phyloP scores from a whole-genome alignment of 169 alveolate species.

The Theileria annulata region DNA sequence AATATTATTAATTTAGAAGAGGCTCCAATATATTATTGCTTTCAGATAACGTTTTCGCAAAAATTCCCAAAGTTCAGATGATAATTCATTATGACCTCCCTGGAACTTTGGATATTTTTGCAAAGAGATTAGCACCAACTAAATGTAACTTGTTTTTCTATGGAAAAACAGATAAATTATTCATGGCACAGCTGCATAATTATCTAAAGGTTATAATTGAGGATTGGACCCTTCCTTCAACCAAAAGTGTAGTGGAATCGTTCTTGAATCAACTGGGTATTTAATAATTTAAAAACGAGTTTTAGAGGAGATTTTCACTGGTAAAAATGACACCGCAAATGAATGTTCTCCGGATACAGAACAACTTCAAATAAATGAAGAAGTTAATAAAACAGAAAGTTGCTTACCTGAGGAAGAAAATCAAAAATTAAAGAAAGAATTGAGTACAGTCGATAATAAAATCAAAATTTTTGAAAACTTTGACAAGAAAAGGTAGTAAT shows the following conservation, averaged over 20 bases:
- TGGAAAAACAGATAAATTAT: slow-evolving; percentile 19
- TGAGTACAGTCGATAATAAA: neutral
- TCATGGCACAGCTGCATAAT: slow-evolving; percentile 57
- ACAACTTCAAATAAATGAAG: neutral
- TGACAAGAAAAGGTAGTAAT: slow-evolving; percentile 1
- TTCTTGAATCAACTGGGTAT: slow-evolving; percentile 41
- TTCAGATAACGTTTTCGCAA: slow-evolving; percentile 29
- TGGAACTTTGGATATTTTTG: slow-evolving; percentile 13
- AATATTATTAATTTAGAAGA: neutral
- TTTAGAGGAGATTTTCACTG: slow-evolving; percentile 8
- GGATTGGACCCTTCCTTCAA: slow-evolving; percentile 53
- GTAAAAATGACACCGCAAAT: neutral
- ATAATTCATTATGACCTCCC: slow-evolving; percentile 64
- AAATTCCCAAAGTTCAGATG: slow-evolving; percentile 39
- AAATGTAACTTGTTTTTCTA: slow-evolving; percentile 42
- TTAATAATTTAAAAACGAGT: neutral
- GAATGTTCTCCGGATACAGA: neutral
- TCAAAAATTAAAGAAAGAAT: neutral
- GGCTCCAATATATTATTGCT: slow-evolving; percentile 28
- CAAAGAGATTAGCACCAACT: slow-evolving; percentile 15
- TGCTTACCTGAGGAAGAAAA: neutral
- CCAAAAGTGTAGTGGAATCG: slow-evolving; percentile 10
- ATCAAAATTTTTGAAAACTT: neutral
- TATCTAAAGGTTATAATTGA: slow-evolving; percentile 4
- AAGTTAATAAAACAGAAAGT: neutral